Conservation (phyloP, 1,284 basidiomycete species). For the Sutorius eximius region DNA sequence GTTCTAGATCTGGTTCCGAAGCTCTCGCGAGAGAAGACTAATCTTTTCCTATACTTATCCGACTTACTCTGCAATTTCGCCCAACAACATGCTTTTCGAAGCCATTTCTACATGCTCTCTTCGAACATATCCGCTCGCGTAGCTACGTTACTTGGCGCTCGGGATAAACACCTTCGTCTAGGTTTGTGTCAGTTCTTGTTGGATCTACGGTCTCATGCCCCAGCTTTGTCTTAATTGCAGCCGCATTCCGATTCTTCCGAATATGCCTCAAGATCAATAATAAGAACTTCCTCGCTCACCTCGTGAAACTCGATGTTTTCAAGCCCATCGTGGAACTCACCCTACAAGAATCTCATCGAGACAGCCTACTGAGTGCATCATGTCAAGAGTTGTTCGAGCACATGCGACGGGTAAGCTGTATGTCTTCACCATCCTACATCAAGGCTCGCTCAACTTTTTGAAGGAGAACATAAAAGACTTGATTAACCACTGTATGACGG, state of each 20-base stretch:
- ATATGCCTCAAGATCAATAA: slow-evolving; percentile 84
- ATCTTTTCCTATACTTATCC: slow-evolving; percentile 80
- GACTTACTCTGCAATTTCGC: slow-evolving; percentile 91
- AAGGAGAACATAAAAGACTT: slow-evolving; percentile 88
- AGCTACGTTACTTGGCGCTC: slow-evolving; percentile 76
- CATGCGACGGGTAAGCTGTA: slow-evolving; percentile 70
- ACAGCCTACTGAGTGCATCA: slow-evolving; percentile 92
- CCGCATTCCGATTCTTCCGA: slow-evolving; percentile 89
- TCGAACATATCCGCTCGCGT: slow-evolving; percentile 72
- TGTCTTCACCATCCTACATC: slow-evolving; percentile 4
- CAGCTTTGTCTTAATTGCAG: slow-evolving; percentile 41
- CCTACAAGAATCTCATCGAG: slow-evolving; percentile 76
- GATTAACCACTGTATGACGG: slow-evolving; percentile 83
- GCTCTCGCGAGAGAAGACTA: slow-evolving; percentile 70
- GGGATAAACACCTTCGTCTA: slow-evolving; percentile 90
- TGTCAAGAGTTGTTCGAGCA: slow-evolving; percentile 95
- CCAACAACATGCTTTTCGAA: slow-evolving; percentile 85
- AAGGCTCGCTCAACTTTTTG: slow-evolving; percentile 3
- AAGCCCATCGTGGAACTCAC: slow-evolving; percentile 83
- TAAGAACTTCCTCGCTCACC: slow-evolving; percentile 80
- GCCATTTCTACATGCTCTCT: slow-evolving; percentile 87
- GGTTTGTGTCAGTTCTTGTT: slow-evolving; percentile 49
- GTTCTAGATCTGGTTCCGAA: slow-evolving; percentile 49
- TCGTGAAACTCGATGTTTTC: slow-evolving; percentile 85
- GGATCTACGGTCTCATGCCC: slow-evolving; percentile 14